A percentile compares a stretch with the other conserved stretches of the same genome.
Conservation (phyloP, 805 yeast genomes). For the Ogataea chonburiensis region DNA sequence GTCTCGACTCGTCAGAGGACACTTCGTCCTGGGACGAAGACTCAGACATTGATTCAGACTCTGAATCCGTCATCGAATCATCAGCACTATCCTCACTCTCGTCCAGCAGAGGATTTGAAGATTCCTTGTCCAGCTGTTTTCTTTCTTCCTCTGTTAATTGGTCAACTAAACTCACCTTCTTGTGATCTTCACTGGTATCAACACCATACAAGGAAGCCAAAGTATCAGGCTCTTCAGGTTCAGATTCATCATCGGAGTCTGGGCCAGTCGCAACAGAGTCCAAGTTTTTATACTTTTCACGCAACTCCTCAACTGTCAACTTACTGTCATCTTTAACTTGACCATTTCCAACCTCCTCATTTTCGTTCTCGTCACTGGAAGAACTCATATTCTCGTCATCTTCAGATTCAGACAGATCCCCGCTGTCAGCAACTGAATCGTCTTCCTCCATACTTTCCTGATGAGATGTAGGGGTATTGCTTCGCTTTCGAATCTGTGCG, state of each 20-base stretch:
- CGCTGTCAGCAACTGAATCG: constrained; percentile 10
- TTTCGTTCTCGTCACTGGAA: constrained; percentile 22
- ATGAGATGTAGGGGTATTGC: constrained; percentile 27
- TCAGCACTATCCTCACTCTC: constrained; percentile 21
- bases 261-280: constrained; percentile 22
- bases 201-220: constrained; percentile 38
- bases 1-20: constrained; percentile 12
- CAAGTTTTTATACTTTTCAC: constrained; percentile 52
- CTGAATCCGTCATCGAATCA: constrained; percentile 22
- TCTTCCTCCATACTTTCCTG: constrained; percentile 24
- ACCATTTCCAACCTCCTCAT: constrained; percentile 21
- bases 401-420: too few species aligned
- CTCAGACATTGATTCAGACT: constrained; percentile 18
- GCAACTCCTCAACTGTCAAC: constrained; percentile 54
- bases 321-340: constrained; percentile 42
- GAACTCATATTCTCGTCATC: constrained; percentile 17
- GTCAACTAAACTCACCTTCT: constrained; percentile 24
- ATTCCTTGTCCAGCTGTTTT: constrained; percentile 15
- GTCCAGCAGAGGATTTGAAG: constrained; percentile 25
- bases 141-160: constrained; percentile 30
- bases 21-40: constrained; percentile 22
- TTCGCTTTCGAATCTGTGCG: constrained; percentile 62
- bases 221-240: constrained; percentile 15
- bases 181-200: constrained; percentile 8
- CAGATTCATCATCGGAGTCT: constrained; percentile 23